phyloP scores from a whole-genome alignment of 2,329 filamentous ascomycete species.

The Botrytis paeoniae region DNA sequence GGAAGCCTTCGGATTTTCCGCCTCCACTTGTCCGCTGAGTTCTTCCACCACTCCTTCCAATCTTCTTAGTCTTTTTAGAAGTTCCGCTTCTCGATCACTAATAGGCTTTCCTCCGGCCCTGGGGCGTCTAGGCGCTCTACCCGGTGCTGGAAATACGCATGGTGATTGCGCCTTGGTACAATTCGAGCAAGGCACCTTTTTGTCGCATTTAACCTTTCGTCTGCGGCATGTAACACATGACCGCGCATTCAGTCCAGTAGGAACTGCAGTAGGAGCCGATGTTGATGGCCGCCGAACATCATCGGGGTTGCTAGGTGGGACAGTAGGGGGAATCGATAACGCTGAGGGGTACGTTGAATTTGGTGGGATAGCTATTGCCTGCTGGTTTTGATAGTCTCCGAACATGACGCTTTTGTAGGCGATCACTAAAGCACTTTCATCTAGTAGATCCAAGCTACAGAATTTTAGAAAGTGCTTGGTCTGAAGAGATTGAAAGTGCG shows the following conservation, averaged over 20 bases:
- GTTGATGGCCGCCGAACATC: slow-evolving; percentile 23
- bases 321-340: slow-evolving; percentile 2
- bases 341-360: slow-evolving; percentile 12
- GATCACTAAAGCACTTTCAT: slow-evolving; percentile 3
- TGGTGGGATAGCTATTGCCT: slow-evolving; percentile 8
- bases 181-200: slow-evolving; percentile 69
- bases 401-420: slow-evolving; percentile 11
- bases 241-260: slow-evolving; percentile 33
- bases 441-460: neutral
- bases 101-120: slow-evolving; percentile 61
- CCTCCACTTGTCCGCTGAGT: slow-evolving; percentile 57
- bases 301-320: slow-evolving; percentile 16
- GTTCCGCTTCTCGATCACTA: slow-evolving; percentile 62
- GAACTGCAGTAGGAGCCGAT: slow-evolving; percentile 23
- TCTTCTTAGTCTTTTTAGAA: slow-evolving; percentile 69
- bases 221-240: slow-evolving; percentile 51
- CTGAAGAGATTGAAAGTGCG: neutral
- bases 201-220: slow-evolving; percentile 74
- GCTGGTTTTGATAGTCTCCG: slow-evolving; percentile 12
- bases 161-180: slow-evolving; percentile 68
- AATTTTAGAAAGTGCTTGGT: neutral
- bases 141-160: slow-evolving; percentile 72
- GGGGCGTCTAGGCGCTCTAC: slow-evolving; percentile 65
- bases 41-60: slow-evolving; percentile 74
- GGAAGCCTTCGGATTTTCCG: slow-evolving; percentile 33